These are phyloP conservation scores for Cadophora sp. DNA, from an alignment of 2,329 filamentous ascomycete species.

Conservation along the genomic window DNA sequence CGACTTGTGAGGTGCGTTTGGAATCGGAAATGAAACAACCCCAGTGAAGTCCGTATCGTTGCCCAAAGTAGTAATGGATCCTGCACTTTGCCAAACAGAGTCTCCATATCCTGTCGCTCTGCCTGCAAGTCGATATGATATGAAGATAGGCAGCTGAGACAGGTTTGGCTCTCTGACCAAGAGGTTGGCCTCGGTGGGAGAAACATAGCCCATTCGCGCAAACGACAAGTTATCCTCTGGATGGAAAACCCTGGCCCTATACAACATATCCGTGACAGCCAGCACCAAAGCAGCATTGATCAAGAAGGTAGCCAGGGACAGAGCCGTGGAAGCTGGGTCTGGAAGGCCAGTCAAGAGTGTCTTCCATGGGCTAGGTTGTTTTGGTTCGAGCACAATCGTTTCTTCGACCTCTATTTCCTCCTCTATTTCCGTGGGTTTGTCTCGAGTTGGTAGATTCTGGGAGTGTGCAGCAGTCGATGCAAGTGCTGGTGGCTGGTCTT, in stretches of 20 bases:
- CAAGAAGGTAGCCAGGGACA: conserved; percentile 71
- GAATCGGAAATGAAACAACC: conserved; percentile 68
- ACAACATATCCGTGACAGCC: conserved; percentile 79
- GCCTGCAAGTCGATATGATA: conserved; percentile 68
- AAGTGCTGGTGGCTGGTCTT: conserved; percentile 44
- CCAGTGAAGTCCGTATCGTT: conserved; percentile 85
- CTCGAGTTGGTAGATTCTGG: conserved; percentile 34
- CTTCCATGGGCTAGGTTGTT: conserved; percentile 61
- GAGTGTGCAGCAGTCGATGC: conserved; percentile 41
- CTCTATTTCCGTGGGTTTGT: conserved; percentile 48
- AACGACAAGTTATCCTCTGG: conserved; percentile 81
- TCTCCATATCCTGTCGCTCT: conserved; percentile 59
- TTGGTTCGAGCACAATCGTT: conserved; percentile 64
- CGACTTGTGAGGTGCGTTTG: conserved; percentile 69
- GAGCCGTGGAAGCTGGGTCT: conserved; percentile 69
- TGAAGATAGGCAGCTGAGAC: conserved; percentile 74
- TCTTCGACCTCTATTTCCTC: conserved; percentile 68
- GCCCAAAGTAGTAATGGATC: conserved; percentile 68
- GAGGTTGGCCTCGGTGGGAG: conserved; percentile 78
- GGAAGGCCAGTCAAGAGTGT: conserved; percentile 80
- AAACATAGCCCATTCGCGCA: conserved; percentile 86
- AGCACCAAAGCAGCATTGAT: conserved; percentile 75
- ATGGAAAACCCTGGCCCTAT: conserved; percentile 73
- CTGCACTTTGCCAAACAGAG: conserved; percentile 70
- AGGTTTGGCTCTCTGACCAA: conserved; percentile 85